phyloP scores from a whole-genome alignment of 1,284 basidiomycete species.

The Apiotrichum gamsii region DNA sequence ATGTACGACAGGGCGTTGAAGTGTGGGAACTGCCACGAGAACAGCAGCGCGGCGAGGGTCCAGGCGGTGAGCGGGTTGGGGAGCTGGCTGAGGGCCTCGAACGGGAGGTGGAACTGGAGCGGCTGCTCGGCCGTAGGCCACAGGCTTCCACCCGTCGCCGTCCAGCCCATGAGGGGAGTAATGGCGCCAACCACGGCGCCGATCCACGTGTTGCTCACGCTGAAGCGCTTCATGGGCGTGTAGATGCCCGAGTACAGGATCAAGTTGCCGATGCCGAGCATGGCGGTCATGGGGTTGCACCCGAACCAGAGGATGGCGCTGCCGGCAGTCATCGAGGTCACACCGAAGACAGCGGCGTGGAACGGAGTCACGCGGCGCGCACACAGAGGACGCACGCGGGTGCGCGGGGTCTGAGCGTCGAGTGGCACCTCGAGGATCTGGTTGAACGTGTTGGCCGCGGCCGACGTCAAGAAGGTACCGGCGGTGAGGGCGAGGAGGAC shows the following conservation, averaged over 20 bases:
- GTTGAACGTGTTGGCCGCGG: conserved; percentile 91
- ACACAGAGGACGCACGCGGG: conserved; percentile 82
- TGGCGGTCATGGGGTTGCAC: conserved; percentile 81
- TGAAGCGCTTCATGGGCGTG: conserved; percentile 88
- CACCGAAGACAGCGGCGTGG: conserved; percentile 77
- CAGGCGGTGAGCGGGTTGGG: conserved; percentile 68
- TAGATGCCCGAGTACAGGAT: conserved; percentile 85
- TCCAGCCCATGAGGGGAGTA: conserved; percentile 97
- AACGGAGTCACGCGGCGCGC: conserved; percentile 71
- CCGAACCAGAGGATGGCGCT: conserved; percentile 72
- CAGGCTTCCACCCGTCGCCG: conserved; percentile 79
- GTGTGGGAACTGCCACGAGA: conserved; percentile 98
- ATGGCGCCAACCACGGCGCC: conserved; percentile 87
- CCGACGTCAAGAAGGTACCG: conserved; percentile 85
- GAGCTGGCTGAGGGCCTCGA: conserved; percentile 4
- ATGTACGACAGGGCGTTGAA: conserved; percentile 92
- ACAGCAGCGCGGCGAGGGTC: conserved; percentile 73
- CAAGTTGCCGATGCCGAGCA: conserved; percentile 78
- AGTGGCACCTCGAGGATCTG: conserved; percentile 92
- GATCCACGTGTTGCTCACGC: conserved; percentile 89
- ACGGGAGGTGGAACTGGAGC: conserved; percentile 41
- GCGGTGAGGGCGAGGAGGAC: conserved; percentile 78
- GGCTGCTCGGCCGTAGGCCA: conserved; percentile 60
- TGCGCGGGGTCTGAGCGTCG: conserved; percentile 94
- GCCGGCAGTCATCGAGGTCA: conserved; percentile 67